Evolutionary conservation across 2,329 filamentous ascomycete species (phyloP).

Genomic region (Epichloe aotearoae): DNA sequence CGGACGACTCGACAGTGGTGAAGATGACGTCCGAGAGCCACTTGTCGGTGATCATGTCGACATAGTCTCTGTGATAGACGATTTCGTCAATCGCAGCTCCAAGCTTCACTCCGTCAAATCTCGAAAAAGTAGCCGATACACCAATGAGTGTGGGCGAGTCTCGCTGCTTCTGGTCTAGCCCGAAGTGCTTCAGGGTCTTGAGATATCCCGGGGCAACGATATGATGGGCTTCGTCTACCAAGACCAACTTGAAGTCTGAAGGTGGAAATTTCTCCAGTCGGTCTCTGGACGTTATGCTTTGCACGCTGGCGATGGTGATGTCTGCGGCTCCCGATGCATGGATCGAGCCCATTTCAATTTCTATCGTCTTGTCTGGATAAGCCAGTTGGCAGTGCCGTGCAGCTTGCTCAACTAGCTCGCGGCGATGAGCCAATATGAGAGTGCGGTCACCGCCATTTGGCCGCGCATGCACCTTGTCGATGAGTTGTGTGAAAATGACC

Average conservation of each 20-base stretch:
- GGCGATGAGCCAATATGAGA: constrained; percentile 80
- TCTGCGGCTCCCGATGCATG: constrained; percentile 72
- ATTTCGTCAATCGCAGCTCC: constrained; percentile 87
- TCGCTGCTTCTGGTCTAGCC: constrained; percentile 37
- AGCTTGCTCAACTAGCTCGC: constrained; percentile 90
- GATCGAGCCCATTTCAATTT: constrained; percentile 79
- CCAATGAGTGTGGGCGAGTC: constrained; percentile 60
- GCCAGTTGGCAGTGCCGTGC: constrained; percentile 67
- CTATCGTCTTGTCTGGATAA: constrained; percentile 69
- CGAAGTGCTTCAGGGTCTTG: constrained; percentile 63
- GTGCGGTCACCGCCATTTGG: constrained; percentile 52
- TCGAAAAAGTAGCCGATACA: constrained; percentile 68
- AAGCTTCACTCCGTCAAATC: constrained; percentile 72
- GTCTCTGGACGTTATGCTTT: constrained; percentile 65
- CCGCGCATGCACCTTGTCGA: constrained; percentile 53
- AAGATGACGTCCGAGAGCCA: constrained; percentile 91
- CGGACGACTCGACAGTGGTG: constrained; percentile 76
- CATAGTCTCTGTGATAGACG: constrained; percentile 73
- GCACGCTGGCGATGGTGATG: constrained; percentile 85
- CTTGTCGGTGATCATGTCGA: constrained; percentile 65
- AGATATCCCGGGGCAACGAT: constrained; percentile 79
- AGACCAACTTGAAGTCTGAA: constrained; percentile 66
- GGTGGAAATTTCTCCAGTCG: constrained; percentile 78
- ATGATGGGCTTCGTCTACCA: constrained; percentile 95
- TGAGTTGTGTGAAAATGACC: constrained; percentile 94